These are phyloP conservation scores for Saturnispora serradocipensis DNA, from an alignment of 805 yeast genomes.

Conservation along the genomic window DNA sequence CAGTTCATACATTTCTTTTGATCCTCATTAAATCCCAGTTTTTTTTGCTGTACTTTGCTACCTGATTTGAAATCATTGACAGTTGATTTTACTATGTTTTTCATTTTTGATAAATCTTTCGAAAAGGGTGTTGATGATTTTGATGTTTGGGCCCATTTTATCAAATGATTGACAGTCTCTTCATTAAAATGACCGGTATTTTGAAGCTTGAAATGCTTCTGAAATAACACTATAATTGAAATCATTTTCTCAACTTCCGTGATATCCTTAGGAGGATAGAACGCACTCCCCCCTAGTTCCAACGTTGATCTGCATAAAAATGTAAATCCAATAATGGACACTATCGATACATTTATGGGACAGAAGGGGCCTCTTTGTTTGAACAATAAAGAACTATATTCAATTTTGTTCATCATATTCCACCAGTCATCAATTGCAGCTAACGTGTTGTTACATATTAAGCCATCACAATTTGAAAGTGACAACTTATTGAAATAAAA, in stretches of 20 bases:
- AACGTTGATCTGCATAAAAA: conserved; percentile 57
- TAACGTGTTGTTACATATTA: conserved; percentile 71
- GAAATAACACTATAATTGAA: conserved; percentile 64
- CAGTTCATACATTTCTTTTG: conserved; percentile 17
- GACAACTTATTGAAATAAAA: conserved; percentile 70
- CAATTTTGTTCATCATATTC: conserved; percentile 38
- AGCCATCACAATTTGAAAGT: conserved; percentile 70
- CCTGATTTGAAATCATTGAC: conserved; percentile 31
- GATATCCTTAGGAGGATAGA: conserved; percentile 71
- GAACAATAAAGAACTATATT: conserved; percentile 14
- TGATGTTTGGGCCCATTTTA: conserved; percentile 20
- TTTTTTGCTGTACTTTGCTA: conserved; percentile 22
- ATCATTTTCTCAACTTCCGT: conserved; percentile 65
- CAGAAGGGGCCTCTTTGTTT: conserved; percentile 17
- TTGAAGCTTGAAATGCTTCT: conserved; percentile 33
- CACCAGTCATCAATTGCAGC: conserved; percentile 74
- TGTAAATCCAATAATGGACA: conserved; percentile 73
- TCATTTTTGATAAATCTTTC: conserved; percentile 29
- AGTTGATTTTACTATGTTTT: conserved; percentile 28
- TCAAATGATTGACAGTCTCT: conserved; percentile 18
- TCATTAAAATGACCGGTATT: conserved; percentile 15
- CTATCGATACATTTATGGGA: conserved; percentile 41
- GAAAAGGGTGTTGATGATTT: conserved; percentile 28
- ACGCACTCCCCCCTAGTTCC: conserved; percentile 39
- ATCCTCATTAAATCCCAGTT: conserved; percentile 15